Evolutionary conservation across 1,139 yeast genomes (phyloP).

Genomic region (Sugiyamaella japonica): DNA sequence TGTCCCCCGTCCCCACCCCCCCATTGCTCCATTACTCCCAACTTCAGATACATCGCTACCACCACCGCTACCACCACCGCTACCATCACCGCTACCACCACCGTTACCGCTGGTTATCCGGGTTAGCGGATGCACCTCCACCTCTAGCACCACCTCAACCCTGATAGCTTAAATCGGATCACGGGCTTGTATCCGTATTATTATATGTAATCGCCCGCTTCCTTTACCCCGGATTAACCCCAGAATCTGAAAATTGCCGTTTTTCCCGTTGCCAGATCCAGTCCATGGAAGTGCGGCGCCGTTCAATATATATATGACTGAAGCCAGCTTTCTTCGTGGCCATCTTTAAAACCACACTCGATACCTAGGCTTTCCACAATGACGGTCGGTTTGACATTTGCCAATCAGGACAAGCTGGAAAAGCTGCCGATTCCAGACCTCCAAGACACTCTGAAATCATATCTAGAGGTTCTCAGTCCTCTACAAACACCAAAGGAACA

Average conservation of each 20-base stretch:
- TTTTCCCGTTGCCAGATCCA: background rate
- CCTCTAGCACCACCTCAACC: no score
- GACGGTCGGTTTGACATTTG: constrained; percentile 46
- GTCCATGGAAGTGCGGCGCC: background rate
- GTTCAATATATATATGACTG: background rate
- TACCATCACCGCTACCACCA: no score
- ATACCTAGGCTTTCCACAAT: background rate
- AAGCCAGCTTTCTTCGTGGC: background rate
- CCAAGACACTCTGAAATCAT: constrained; percentile 60
- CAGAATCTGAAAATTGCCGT: constrained; percentile 10
- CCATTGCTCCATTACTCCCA: no score
- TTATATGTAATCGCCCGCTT: background rate
- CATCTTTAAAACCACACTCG: background rate
- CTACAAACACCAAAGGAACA: constrained; percentile 74
- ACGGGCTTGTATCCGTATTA: background rate
- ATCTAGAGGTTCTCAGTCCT: constrained; percentile 68
- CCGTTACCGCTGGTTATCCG: no score
- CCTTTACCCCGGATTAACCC: constrained; percentile 13
- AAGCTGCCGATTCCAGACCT: constrained; percentile 80
- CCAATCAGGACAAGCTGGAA: constrained; percentile 55
- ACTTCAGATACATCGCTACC: no score
- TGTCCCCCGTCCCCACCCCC: no score
- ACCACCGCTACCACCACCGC: no score
- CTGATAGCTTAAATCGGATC: background rate
- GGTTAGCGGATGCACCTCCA: constrained; percentile 3